Evolutionary conservation across 1,284 basidiomycete species (phyloP).

Genomic region (Cryptococcus wingfieldii): DNA sequence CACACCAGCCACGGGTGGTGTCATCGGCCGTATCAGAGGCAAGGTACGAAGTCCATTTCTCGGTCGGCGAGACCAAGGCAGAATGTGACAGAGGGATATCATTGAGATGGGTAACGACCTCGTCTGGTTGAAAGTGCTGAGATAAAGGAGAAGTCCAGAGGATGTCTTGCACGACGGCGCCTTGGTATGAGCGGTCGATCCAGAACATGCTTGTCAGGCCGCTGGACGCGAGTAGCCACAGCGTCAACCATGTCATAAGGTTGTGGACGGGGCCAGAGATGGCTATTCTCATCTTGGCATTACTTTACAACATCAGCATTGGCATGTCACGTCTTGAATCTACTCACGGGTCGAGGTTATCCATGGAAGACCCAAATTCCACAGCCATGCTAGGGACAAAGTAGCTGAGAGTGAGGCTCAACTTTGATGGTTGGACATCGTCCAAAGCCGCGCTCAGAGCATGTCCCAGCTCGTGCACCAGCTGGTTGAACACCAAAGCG

Average conservation of each 20-base stretch:
- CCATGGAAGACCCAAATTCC: conserved; percentile 34
- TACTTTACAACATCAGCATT: conserved; percentile 14
- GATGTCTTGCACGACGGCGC: conserved; percentile 29
- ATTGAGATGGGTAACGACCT: conserved; percentile 39
- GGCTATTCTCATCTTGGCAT: conserved; percentile 35
- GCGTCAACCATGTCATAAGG: conserved; percentile 28
- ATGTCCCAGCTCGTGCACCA: conserved; percentile 46
- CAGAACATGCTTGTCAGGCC: conserved; percentile 31
- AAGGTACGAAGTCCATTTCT: conserved; percentile 34
- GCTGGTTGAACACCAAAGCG: conserved; percentile 38
- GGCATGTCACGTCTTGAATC: not conserved
- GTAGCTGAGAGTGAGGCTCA: conserved; percentile 31
- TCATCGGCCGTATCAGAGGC: conserved; percentile 16
- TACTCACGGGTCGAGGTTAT: conserved; percentile 26
- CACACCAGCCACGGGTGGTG: conserved; percentile 30
- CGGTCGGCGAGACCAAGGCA: conserved; percentile 2
- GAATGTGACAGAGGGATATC: conserved; percentile 11
- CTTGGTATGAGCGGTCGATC: conserved; percentile 20
- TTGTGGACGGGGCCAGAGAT: conserved; percentile 45
- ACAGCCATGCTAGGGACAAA: conserved; percentile 39
- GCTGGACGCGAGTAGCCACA: conserved; percentile 16
- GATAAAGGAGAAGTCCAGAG: conserved; percentile 25
- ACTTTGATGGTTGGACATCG: conserved; percentile 29
- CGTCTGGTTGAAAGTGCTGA: conserved; percentile 24
- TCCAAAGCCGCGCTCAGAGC: conserved; percentile 42